Conservation (phyloP, 139 green algal species). For the Pedinophyceae sp. region DNA sequence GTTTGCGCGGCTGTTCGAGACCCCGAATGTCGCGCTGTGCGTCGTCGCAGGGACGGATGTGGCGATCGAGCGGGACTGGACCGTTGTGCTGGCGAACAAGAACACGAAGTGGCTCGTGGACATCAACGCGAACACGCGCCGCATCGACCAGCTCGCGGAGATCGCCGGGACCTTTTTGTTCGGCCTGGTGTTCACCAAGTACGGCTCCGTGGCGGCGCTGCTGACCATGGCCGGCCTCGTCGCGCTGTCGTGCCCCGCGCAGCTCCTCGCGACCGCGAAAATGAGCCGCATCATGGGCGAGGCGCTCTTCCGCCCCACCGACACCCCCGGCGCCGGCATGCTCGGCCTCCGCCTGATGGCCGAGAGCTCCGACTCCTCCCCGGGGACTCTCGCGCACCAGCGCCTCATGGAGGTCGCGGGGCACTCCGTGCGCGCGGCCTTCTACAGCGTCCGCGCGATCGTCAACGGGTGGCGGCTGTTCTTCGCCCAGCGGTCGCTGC, state of each 20-base stretch:
- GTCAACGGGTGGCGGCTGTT: conserved; percentile 15
- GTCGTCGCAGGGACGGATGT: too few species aligned
- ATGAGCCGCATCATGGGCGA: neutral
- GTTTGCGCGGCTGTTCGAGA: too few species aligned
- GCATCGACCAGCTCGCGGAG: conserved; percentile 21
- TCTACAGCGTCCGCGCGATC: neutral
- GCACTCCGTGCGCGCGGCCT: neutral
- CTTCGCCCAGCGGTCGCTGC: conserved; percentile 25
- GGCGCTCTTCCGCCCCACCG: neutral
- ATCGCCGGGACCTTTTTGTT: conserved; percentile 19
- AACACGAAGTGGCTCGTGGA: conserved; percentile 14
- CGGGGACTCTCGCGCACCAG: too few species aligned
- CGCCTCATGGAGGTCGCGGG: too few species aligned
- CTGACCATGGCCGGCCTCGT: neutral
- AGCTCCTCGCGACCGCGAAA: neutral
- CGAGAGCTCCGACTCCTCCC: neutral
- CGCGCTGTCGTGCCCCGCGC: neutral
- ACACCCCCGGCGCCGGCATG: neutral
- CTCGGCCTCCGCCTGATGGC: neutral
- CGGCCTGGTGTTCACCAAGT: conserved; percentile 15
- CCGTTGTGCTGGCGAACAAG: conserved; percentile 18
- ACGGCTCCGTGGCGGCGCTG: conserved; percentile 1
- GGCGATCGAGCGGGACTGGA: conserved; percentile 28
- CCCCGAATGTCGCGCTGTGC: too few species aligned
- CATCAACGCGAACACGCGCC: conserved; percentile 19